Conservation (phyloP, 2,329 filamentous ascomycete genomes). For the Xylariomycetidae sp. region DNA sequence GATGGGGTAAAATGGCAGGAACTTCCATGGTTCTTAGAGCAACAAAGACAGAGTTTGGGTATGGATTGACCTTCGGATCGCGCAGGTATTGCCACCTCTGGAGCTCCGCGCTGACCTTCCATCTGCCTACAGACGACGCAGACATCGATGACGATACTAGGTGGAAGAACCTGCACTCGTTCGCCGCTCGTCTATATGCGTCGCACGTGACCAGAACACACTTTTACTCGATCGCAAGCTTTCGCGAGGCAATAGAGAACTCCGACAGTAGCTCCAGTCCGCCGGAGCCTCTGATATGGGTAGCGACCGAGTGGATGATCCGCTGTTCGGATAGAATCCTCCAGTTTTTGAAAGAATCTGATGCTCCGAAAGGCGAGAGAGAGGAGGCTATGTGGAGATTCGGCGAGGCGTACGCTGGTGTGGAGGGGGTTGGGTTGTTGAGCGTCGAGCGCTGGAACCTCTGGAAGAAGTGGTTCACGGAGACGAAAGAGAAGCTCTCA, state of each 20-base stretch:
- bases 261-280: not conserved
- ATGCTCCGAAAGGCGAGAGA: not conserved
- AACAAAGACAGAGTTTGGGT: no score
- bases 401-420: not conserved
- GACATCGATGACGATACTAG: not conserved
- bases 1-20: no score
- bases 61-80: no score
- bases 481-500: not conserved
- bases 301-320: constrained; percentile 3
- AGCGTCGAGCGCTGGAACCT: constrained; percentile 3
- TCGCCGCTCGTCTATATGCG: not conserved
- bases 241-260: constrained; percentile 1
- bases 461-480: constrained; percentile 3
- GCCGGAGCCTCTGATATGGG: not conserved
- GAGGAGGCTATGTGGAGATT: not conserved
- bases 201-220: not conserved
- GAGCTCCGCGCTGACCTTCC: not conserved
- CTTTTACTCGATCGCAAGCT: not conserved
- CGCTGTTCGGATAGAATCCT: constrained; percentile 1
- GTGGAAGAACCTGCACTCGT: constrained; percentile 2
- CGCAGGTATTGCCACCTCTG: not conserved
- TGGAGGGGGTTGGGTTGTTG: constrained; percentile 1
- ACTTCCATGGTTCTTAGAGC: no score
- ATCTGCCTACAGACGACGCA: not conserved
- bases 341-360: not conserved